Conservation (phyloP, 1,139 yeast species). For the Hansenula sp. region DNA sequence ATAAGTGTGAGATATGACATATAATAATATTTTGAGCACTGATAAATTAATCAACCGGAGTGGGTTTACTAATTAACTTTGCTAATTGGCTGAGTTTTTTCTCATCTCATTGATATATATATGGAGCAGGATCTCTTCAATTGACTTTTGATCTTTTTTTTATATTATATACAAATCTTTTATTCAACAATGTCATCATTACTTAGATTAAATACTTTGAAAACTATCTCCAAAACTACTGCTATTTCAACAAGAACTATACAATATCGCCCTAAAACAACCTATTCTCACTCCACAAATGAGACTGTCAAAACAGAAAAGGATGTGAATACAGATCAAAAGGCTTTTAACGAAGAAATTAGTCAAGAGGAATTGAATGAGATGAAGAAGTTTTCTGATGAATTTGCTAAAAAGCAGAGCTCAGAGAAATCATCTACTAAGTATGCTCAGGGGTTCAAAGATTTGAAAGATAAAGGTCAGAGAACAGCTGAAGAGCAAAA, state of each 20-base stretch:
- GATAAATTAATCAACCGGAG: too few relatives aligned
- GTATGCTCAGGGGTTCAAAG: conserved; percentile 12
- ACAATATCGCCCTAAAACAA: background rate
- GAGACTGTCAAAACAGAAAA: conserved; percentile 1
- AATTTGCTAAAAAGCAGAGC: conserved; percentile 5
- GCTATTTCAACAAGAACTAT: background rate
- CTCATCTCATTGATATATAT: too few relatives aligned
- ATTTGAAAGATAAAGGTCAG: conserved; percentile 17
- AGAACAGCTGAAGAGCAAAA: conserved; percentile 18
- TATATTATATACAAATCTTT: too few relatives aligned
- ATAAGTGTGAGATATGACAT: too few relatives aligned
- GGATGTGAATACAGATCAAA: conserved; percentile 2
- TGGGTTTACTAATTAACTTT: background rate
- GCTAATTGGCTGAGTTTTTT: background rate
- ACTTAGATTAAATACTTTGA: background rate
- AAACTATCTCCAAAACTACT: background rate
- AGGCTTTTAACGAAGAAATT: conserved; percentile 13
- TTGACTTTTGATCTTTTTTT: too few relatives aligned
- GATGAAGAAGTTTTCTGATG: conserved; percentile 9
- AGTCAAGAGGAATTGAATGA: conserved; percentile 9
- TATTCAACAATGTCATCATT: background rate
- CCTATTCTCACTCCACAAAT: conserved; percentile 1
- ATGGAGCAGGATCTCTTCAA: too few relatives aligned
- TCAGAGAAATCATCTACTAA: conserved; percentile 9
- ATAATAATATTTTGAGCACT: too few relatives aligned